Evolutionary conservation across 352 stramenopile genomes (phyloP).

Genomic region (Pythium guiyangense): DNA sequence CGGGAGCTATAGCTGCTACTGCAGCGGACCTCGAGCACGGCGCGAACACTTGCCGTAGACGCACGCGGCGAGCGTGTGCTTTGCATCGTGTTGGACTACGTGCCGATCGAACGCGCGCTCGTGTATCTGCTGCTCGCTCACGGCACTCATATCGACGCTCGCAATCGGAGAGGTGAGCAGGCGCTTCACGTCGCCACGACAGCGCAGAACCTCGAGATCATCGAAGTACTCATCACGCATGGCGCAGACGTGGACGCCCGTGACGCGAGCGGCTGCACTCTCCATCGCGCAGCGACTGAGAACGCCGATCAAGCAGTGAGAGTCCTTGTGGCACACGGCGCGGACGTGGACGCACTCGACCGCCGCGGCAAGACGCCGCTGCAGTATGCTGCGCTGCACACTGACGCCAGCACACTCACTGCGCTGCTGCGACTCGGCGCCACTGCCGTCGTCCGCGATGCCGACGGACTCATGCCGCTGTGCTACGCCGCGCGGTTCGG

Average conservation of each 20-base stretch:
- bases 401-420: neutral
- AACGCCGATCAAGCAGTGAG: too few relatives aligned
- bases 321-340: neutral
- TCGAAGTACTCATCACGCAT: neutral
- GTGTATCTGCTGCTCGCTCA: constrained; percentile 1
- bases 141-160: neutral
- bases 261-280: neutral
- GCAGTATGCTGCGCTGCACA: neutral
- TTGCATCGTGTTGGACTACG: neutral
- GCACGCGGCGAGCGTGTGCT: neutral
- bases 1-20: neutral
- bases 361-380: neutral
- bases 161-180: neutral
- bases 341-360: neutral
- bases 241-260: neutral
- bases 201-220: neutral
- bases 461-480: neutral
- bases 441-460: neutral
- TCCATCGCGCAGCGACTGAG: too few relatives aligned
- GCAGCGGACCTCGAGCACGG: neutral
- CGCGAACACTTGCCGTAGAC: neutral
- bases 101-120: neutral
- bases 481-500: neutral
- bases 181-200: neutral
- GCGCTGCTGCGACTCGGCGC: constrained; percentile 1